These are phyloP conservation scores for Phytophthora tentaculata DNA, from an alignment of 352 stramenopile genomes.

Conservation along the genomic window DNA sequence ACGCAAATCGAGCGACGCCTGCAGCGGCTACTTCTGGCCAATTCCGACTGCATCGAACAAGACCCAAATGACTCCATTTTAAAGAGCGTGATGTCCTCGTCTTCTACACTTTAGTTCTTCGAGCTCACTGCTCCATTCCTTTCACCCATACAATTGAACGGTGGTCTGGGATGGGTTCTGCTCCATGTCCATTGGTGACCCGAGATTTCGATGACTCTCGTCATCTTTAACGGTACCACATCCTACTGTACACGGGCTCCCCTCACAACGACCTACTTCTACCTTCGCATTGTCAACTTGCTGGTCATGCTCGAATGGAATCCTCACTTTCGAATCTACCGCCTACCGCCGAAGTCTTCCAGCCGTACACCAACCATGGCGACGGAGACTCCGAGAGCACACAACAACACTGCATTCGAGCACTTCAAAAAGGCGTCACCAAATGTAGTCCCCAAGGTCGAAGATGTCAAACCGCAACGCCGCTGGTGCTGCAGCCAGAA, in stretches of 20 bases:
- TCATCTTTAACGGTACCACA: constrained; percentile 4
- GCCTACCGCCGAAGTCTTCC: neutral
- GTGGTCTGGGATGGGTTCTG: constrained; percentile 2
- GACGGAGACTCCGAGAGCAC: constrained; percentile 23
- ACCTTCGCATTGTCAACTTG: constrained; percentile 2
- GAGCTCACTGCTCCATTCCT: neutral
- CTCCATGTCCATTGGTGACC: constrained; percentile 11
- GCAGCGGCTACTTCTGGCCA: too few species aligned
- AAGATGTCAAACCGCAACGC: constrained; percentile 22
- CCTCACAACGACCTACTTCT: constrained; percentile 10
- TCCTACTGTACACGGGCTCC: neutral
- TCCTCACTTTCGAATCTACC: constrained; percentile 35
- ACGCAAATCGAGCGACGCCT: too few species aligned
- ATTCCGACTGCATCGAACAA: too few species aligned
- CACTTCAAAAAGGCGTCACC: constrained; percentile 34
- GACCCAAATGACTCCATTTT: too few species aligned
- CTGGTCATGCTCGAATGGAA: constrained; percentile 1
- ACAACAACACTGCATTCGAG: constrained; percentile 27
- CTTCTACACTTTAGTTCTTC: too few species aligned
- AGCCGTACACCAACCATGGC: constrained; percentile 14
- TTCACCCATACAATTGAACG: constrained; percentile 1
- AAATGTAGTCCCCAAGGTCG: constrained; percentile 27
- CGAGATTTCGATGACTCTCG: constrained; percentile 6
- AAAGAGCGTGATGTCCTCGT: too few species aligned
- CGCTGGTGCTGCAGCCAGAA: constrained; percentile 43